Evolutionary conservation across 257 asterid species (phyloP), one percentile per base, ranked within the genome.

Genomic region (Petunia axillaris): DNA sequence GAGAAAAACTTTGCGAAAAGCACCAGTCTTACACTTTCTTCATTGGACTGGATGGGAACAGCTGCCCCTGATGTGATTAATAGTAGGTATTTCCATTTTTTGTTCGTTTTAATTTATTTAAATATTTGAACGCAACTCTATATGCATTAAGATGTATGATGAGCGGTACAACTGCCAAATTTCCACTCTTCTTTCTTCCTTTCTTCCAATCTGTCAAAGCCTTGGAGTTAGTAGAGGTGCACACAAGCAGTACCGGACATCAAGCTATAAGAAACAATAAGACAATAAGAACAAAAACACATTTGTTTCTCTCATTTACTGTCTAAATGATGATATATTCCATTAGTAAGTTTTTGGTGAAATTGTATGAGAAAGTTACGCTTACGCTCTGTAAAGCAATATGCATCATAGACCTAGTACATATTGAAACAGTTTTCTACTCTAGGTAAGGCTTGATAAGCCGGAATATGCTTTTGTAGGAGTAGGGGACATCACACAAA

Each of bases 41-140:
- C 98, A 35, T 86, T 95, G 84, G 90, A 93, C 82, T 95, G 99
- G 99, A 91, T 95, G 99, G 98, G 97, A 78, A 81, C 93, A 60
- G 92, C 93, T 81, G 94, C 92, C 48, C 73, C 86, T 81, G 98
- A 95, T 91, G 96, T 95, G 81, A 84, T 84, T 79, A 84, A 86
- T 85, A 89, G 97, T 92, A 90, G 90, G 97, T 88, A 87, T 68
- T 92, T 83, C 79, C 84, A 75, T 52, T 13, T 48, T 64, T 79
- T 65, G 25, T 67, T 50, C 48, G 64, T 35, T 35, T 73, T 50
- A 73, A 73, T 11, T 1, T 62, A 50, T 73, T 13, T 73, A 6
- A 50, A 8, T 54, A 52, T 50, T 35, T 35, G 62, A 71, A 73
- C 35, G 13, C 14, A 73, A 35, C 77, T 35, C 62, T 73, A 36